phyloP scores from a whole-genome alignment of 371 early-diverging fungal genomes.

The Sporodiniella umbellata region DNA sequence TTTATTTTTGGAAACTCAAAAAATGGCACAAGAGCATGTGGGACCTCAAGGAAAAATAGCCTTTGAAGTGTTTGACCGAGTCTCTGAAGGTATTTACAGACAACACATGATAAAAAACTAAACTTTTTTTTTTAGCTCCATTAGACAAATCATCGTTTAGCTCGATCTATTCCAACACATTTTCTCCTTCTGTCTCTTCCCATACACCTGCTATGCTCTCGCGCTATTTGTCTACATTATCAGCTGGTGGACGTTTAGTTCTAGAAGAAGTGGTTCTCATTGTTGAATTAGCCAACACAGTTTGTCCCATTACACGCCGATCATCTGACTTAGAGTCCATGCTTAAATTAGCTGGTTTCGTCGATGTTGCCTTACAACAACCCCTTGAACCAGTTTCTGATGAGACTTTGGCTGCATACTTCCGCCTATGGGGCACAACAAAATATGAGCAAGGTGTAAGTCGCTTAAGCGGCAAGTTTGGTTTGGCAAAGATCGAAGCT shows the following conservation, averaged over 20 bases:
- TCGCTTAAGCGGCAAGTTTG: conserved; percentile 45
- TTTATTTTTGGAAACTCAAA: conserved; percentile 21
- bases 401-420: conserved; percentile 40
- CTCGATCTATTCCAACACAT: conserved; percentile 37
- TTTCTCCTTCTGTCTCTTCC: conserved; percentile 29
- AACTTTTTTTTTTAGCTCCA: conserved; percentile 52
- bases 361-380: conserved; percentile 33
- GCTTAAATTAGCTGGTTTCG: conserved; percentile 45
- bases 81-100: conserved; percentile 36
- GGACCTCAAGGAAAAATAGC: conserved; percentile 42
- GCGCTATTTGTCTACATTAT: conserved; percentile 33
- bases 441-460: conserved; percentile 45
- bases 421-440: conserved; percentile 40
- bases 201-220: conserved; percentile 40
- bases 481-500: conserved; percentile 50
- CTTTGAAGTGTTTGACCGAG: conserved; percentile 45
- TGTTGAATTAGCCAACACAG: conserved; percentile 26
- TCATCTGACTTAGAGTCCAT: conserved; percentile 38
- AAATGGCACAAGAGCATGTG: conserved; percentile 25
- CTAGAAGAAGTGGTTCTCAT: conserved; percentile 36
- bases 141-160: conserved; percentile 28
- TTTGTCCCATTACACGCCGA: conserved; percentile 44
- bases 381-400: conserved; percentile 34
- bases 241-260: conserved; percentile 31
- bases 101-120: conserved; percentile 45